Conservation (phyloP, 2,329 filamentous ascomycete genomes). For the Fusarium sp. region DNA sequence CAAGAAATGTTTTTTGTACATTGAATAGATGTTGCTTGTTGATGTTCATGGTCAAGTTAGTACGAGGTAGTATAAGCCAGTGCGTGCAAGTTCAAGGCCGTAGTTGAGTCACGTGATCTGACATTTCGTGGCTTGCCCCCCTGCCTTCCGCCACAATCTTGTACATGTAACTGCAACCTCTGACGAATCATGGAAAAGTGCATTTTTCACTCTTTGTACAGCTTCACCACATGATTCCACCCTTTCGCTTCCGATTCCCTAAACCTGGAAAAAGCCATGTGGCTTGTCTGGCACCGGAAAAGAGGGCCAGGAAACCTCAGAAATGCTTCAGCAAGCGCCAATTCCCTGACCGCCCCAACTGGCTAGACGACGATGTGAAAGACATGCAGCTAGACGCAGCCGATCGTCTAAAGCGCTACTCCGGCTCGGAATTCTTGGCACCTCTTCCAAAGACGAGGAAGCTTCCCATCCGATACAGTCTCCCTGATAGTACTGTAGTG, state of each 20-base stretch:
- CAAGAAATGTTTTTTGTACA: background rate
- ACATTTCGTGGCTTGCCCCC: background rate
- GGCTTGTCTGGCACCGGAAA: background rate
- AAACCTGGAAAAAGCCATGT: background rate
- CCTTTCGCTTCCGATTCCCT: background rate
- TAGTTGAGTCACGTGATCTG: background rate
- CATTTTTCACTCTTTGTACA: background rate
- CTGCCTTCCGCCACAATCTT: background rate
- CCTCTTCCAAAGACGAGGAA: background rate
- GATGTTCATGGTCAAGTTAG: background rate
- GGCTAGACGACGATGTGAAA: background rate
- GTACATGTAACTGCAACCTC: background rate
- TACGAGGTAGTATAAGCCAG: background rate
- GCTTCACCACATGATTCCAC: background rate
- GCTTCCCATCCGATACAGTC: background rate
- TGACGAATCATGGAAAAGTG: background rate
- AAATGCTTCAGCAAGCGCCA: background rate
- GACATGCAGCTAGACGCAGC: background rate
- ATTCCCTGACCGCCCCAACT: too few species aligned
- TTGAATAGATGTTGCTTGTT: background rate
- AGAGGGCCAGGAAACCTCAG: background rate
- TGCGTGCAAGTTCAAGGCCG: background rate
- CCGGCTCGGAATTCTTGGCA: background rate
- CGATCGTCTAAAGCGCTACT: background rate
- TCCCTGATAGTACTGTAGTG: background rate